Evolutionary conservation across 1,284 basidiomycete species (phyloP), one percentile per base, ranked within the genome.

Genomic region (Papiliotrema flavescens): DNA sequence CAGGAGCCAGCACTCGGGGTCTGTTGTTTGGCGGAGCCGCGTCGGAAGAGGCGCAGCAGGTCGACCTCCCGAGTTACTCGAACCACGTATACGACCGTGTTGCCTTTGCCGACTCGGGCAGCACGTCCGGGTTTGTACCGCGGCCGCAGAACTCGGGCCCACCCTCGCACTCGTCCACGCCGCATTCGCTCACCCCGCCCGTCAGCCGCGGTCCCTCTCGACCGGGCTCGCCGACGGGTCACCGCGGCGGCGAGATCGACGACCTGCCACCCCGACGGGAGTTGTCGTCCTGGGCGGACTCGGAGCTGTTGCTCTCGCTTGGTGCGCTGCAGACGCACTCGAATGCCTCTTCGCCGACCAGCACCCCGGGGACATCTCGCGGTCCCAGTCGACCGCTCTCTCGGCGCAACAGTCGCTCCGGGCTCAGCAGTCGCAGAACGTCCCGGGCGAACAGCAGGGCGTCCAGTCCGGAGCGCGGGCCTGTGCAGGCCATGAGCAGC

Each of bases 31-130:
- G 83, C 23, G 76, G 78, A 6, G 66, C 73, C 26, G 64, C 71
- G 14, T 76, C 76, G 0, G 79, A 81, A 35, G 81, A 84, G 46
- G 83, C 82, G 23, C 88, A 86, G 46, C 77, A 74, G 42, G 67
- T 82, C 53, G 87, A 91, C 67, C 81, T 93, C 14, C 93, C 90
- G 0, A 89, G 87, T 59, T 96, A 95, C 75, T 83, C 80, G 20
- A 84, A 89, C 49, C 92, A 96, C 74, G 85, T 96, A 13, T 84
- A 89, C 45, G 92, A 96, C 72, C 83, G 92, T 35, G 84, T 96
- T 37, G 90, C 92, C 39, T 87, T 90, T 66, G 85, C 85, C 13
- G 80, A 87, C 68, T 83, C 86, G 55, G 61, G 59, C n/a, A 58
- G 59, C 7, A 56, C 66, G 17, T 57, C 63, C 3, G 62, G 62